Conservation (phyloP, 2,329 filamentous ascomycete genomes). For the Trichoderma breve region DNA sequence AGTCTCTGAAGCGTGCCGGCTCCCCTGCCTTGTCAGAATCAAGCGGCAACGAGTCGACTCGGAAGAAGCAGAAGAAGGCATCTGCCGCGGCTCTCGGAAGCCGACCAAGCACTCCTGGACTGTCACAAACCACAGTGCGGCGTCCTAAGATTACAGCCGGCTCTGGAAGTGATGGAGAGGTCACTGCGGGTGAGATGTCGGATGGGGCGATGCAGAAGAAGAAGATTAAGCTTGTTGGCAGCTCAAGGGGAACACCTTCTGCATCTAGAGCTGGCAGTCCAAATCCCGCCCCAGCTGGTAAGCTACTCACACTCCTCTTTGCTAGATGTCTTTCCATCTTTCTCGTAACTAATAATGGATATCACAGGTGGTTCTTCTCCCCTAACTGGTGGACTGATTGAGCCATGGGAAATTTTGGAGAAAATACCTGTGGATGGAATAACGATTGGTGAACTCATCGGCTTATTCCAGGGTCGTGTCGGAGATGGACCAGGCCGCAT, state of each 20-base stretch:
- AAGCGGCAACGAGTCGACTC: slow-evolving; percentile 83
- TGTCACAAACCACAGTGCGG: slow-evolving; percentile 44
- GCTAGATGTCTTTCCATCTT: not conserved
- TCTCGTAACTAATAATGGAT: slow-evolving; percentile 4
- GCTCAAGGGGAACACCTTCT: slow-evolving; percentile 50
- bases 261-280: slow-evolving; percentile 64
- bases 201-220: slow-evolving; percentile 52
- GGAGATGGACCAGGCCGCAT: slow-evolving; percentile 52
- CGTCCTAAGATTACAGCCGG: slow-evolving; percentile 49
- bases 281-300: slow-evolving; percentile 42
- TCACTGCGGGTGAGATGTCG: slow-evolving; percentile 65
- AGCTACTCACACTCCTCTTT: slow-evolving; percentile 22
- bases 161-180: slow-evolving; percentile 70
- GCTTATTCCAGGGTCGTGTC: slow-evolving; percentile 53
- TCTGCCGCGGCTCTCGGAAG: slow-evolving; percentile 48
- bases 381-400: slow-evolving; percentile 36
- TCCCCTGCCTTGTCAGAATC: slow-evolving; percentile 87
- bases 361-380: slow-evolving; percentile 36
- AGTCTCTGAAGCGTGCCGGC: slow-evolving; percentile 75
- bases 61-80: slow-evolving; percentile 73
- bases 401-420: slow-evolving; percentile 53
- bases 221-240: slow-evolving; percentile 55
- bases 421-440: slow-evolving; percentile 56
- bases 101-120: slow-evolving; percentile 52
- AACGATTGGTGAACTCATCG: slow-evolving; percentile 52